phyloP scores from a whole-genome alignment of 2,329 filamentous ascomycete species.

The Hypoxylon sp. region DNA sequence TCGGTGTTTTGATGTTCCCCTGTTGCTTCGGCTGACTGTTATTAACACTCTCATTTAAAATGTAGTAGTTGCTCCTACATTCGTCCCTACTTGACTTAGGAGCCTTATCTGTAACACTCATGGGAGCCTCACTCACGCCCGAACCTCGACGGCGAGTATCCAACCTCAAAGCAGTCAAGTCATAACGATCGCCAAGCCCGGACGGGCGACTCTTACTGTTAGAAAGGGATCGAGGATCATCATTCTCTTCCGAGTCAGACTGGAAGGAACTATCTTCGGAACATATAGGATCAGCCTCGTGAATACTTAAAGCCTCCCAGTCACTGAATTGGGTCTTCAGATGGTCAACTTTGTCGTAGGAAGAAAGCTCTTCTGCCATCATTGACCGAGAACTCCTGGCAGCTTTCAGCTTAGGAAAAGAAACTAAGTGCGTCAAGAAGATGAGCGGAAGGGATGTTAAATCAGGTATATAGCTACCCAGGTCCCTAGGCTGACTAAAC shows the following conservation, averaged over 20 bases:
- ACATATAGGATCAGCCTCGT: constrained; percentile 12
- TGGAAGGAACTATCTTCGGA: constrained; percentile 18
- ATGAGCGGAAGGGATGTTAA: background rate
- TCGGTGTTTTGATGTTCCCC: constrained; percentile 5
- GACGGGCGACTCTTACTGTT: background rate
- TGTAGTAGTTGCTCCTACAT: constrained; percentile 6
- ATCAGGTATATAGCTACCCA: background rate
- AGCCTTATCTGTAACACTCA: background rate
- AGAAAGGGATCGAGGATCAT: background rate
- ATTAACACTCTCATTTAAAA: background rate
- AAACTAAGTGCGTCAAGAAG: background rate
- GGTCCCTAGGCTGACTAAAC: background rate
- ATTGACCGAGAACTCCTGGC: constrained; percentile 5
- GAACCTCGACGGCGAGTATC: background rate
- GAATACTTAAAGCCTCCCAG: constrained; percentile 18
- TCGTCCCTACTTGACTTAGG: constrained; percentile 8
- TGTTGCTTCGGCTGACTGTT: constrained; percentile 6
- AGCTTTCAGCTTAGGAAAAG: background rate
- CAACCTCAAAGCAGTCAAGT: background rate
- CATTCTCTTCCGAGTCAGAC: constrained; percentile 2
- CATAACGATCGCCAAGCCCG: background rate
- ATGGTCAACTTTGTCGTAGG: constrained; percentile 25
- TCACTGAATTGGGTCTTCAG: constrained; percentile 17
- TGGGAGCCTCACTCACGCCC: background rate
- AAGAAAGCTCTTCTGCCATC: constrained; percentile 25